phyloP scores from a whole-genome alignment of 306 rosid genomes.

The Quercus alba region DNA sequence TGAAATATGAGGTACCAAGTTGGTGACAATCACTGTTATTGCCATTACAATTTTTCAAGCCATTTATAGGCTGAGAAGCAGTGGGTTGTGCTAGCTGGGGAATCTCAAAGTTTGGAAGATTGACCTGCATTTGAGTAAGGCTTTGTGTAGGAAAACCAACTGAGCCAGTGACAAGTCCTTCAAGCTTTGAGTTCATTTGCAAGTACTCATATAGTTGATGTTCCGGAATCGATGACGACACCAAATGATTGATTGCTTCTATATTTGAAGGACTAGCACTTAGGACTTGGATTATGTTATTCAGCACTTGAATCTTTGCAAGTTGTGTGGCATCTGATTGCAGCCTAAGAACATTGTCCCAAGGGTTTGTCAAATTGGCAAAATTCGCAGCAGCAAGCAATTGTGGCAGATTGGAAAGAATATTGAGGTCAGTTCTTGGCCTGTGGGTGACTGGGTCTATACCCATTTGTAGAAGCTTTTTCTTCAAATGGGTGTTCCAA shows the following conservation, averaged over 20 bases:
- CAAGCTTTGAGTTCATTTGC: conserved; percentile 27
- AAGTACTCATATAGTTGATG: conserved; percentile 23
- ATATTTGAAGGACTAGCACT: conserved; percentile 13
- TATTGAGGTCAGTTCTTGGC: conserved; percentile 48
- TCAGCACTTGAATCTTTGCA: conserved; percentile 46
- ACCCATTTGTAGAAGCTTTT: conserved; percentile 71
- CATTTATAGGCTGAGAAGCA: conserved; percentile 10
- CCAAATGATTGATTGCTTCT: conserved; percentile 33
- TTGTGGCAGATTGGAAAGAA: conserved; percentile 48
- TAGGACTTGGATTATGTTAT: conserved; percentile 48
- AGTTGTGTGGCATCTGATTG: conserved; percentile 46
- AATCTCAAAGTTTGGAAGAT: conserved; percentile 24
- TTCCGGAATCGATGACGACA: conserved; percentile 28
- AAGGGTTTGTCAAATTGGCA: conserved; percentile 21
- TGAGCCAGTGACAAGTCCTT: conserved; percentile 20
- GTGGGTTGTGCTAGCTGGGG: conserved; percentile 4
- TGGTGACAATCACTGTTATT: background rate
- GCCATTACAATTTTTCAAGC: background rate
- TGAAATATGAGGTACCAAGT: conserved; percentile 6
- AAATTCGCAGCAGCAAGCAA: conserved; percentile 43
- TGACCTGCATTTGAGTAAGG: conserved; percentile 23
- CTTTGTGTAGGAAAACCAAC: conserved; percentile 20
- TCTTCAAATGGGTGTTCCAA: conserved; percentile 81
- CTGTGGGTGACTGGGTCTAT: conserved; percentile 73
- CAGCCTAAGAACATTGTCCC: conserved; percentile 29